Evolutionary conservation across 495 filamentous ascomycete species (phyloP), one percentile per base, ranked within the genome.

Genomic region (Xylaria castorea): DNA sequence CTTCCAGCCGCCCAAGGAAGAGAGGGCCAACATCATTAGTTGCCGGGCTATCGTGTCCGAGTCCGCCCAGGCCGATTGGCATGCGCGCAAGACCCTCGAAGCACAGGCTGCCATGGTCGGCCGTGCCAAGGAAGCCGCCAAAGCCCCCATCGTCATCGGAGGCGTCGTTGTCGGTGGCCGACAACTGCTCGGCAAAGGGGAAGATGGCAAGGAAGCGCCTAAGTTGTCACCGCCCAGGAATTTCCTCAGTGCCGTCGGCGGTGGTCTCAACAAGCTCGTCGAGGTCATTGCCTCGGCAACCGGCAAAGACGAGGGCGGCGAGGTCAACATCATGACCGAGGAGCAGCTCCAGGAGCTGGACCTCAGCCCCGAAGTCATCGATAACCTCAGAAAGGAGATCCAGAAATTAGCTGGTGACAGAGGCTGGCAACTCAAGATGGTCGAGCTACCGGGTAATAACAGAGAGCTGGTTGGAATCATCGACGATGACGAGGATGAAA

Each of bases 1-100:
- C 7, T 99, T 99, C 81, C 85, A 93, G 50, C 94, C 95, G 11
- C 93, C 94, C 1, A 91, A 94, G 70, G 90, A 93, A 66, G 92
- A 91, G 71, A 90, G 90, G 66, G 90, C 94, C 7, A 89, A 97
- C 77, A 78, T 88, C 2, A 94, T 99, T 44, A 88, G 89, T 70
- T 99, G 96, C 77, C 87, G 88, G 9, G 88, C 91, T 66, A 89
- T 97, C 60, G 81, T 97, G 25, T 80, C 82, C 5, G 87, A 91
- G 1, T 82, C 84, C 12, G 87, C 92, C 42, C 82, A 89, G 48
- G 78, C 82, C 5, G 72, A 70, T 0, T 93, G 91, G 89, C 86
- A 88, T 38, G 79, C 82, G 16, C 78, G 82, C 40, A 90, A 87
- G 75, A 84, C 83, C 5, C 79, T 87, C 20, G 87, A 91, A 58